These are phyloP conservation scores for Mortierella sp. DNA, from an alignment of 371 early-diverging fungal species.

Conservation along the genomic window DNA sequence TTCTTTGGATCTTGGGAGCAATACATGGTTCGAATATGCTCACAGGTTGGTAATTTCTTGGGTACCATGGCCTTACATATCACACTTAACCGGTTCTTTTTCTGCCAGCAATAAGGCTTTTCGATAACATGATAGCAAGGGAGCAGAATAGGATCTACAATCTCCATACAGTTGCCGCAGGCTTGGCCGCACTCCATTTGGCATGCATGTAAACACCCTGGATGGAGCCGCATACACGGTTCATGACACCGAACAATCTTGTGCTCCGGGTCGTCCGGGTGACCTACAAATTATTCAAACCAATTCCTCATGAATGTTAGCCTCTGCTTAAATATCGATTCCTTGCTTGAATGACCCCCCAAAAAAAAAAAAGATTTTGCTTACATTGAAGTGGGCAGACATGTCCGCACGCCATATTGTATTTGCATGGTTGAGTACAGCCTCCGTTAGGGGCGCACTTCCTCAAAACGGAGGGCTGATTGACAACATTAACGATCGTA, in stretches of 20 bases:
- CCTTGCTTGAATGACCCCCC: background rate
- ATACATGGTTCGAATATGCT: background rate
- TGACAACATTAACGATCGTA: conserved; percentile 17
- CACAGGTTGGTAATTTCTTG: conserved; percentile 5
- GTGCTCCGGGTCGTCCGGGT: conserved; percentile 34
- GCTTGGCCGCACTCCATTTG: conserved; percentile 40
- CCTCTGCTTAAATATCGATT: too few species aligned
- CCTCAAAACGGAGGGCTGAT: conserved; percentile 8
- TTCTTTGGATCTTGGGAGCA: background rate
- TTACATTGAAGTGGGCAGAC: conserved; percentile 27
- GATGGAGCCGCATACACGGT: conserved; percentile 40
- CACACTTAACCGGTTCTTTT: background rate
- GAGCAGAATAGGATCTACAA: conserved; percentile 13
- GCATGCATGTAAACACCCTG: conserved; percentile 30
- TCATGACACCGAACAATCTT: conserved; percentile 23
- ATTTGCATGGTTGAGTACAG: conserved; percentile 7
- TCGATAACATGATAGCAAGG: conserved; percentile 22
- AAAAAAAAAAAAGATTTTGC: background rate
- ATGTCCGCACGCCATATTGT: conserved; percentile 19
- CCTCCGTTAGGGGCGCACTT: conserved; percentile 32
- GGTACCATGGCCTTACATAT: conserved; percentile 7
- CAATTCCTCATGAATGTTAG: too few species aligned
- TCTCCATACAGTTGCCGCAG: conserved; percentile 37
- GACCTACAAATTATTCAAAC: conserved; percentile 1
- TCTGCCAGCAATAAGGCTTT: conserved; percentile 20